These are phyloP conservation scores for Fomitopsis pinicola DNA, from an alignment of 1,284 basidiomycete species.

Conservation along the genomic window DNA sequence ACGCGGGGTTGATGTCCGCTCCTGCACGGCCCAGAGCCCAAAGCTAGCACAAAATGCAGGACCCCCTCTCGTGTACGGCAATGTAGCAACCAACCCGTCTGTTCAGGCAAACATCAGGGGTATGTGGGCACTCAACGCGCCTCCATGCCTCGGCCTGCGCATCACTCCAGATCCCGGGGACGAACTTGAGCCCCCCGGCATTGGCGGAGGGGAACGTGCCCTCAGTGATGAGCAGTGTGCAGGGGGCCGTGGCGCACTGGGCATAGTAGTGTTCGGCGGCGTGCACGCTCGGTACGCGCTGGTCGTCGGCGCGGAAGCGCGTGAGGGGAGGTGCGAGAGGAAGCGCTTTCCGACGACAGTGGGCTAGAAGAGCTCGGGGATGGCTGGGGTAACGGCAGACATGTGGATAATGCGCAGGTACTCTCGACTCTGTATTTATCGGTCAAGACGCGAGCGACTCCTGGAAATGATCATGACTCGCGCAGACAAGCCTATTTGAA, in stretches of 20 bases:
- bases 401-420: too few species aligned
- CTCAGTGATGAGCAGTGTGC: slow-evolving; percentile 47
- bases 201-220: slow-evolving; percentile 35
- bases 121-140: slow-evolving; percentile 21
- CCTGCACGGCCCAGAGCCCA: slow-evolving; percentile 41
- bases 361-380: slow-evolving; percentile 39
- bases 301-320: too few species aligned
- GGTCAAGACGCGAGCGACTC: too few species aligned
- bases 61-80: slow-evolving; percentile 29
- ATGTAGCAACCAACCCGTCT: slow-evolving; percentile 4
- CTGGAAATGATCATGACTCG: too few species aligned
- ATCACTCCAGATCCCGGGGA: slow-evolving; percentile 41
- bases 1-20: slow-evolving; percentile 18
- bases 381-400: not conserved
- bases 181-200: slow-evolving; percentile 27
- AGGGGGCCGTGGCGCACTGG: slow-evolving; percentile 39
- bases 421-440: too few species aligned
- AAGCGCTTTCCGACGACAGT: slow-evolving; percentile 32
- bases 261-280: slow-evolving; percentile 30
- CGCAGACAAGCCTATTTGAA: too few species aligned
- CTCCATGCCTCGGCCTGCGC: slow-evolving; percentile 47
- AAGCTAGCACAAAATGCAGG: slow-evolving; percentile 41
- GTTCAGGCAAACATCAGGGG: too few species aligned
- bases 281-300: too few species aligned
- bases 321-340: too few species aligned